Conservation (phyloP, 2,329 filamentous ascomycete genomes). For the Leptographium wingfieldii region DNA sequence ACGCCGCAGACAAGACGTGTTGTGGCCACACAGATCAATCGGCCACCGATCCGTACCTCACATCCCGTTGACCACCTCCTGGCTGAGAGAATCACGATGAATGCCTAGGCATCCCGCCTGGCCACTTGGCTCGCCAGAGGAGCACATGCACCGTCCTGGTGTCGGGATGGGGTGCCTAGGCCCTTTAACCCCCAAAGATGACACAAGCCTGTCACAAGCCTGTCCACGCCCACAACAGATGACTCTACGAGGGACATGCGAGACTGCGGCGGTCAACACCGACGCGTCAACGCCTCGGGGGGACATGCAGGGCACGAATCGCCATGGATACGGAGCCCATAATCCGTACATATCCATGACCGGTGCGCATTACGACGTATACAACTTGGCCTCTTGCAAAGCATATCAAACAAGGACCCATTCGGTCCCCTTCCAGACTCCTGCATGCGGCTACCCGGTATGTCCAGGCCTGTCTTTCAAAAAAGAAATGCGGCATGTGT, state of each 20-base stretch:
- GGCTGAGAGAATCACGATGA: too few species aligned
- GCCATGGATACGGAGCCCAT: not conserved
- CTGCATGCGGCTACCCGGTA: not conserved
- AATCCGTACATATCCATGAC: not conserved
- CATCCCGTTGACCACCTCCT: too few species aligned
- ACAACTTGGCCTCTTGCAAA: not conserved
- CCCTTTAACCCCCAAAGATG: too few species aligned
- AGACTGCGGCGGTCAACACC: not conserved
- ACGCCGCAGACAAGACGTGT: not conserved
- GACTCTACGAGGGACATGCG: not conserved
- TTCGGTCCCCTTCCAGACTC: not conserved
- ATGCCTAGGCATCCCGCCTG: too few species aligned
- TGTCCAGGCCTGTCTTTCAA: not conserved
- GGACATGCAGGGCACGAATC: not conserved
- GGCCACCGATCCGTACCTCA: not conserved
- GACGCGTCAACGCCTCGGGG: not conserved
- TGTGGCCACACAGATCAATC: not conserved
- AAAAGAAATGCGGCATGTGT: not conserved
- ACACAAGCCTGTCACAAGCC: too few species aligned
- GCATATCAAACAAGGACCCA: not conserved
- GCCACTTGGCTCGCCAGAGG: too few species aligned
- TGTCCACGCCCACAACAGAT: not conserved
- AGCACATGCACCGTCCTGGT: too few species aligned
- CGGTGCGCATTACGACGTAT: not conserved
- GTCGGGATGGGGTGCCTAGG: too few species aligned